phyloP scores from a whole-genome alignment of 2,329 filamentous ascomycete species.

The Coleophoma cylindrospora region DNA sequence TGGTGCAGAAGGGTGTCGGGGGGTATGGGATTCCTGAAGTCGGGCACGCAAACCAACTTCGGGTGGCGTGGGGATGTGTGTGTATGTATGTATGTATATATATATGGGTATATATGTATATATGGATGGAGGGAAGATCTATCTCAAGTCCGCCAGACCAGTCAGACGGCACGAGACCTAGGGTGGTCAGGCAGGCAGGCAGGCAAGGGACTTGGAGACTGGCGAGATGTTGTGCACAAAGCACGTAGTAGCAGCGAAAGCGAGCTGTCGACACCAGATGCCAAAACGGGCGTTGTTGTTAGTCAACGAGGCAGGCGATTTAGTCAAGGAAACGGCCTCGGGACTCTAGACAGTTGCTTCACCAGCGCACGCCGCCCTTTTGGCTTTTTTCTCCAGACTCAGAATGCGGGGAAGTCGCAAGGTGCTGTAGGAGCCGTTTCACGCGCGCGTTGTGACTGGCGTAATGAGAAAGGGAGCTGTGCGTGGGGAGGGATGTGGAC shows the following conservation, averaged over 20 bases:
- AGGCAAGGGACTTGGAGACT: background rate
- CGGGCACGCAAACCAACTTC: too few species aligned
- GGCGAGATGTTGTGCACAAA: background rate
- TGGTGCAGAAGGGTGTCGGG: background rate
- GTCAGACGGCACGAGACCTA: too few species aligned
- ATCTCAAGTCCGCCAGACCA: too few species aligned
- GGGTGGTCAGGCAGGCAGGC: background rate
- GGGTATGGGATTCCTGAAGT: too few species aligned
- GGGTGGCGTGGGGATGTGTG: background rate
- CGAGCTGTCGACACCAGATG: background rate
- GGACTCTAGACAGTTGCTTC: too few species aligned
- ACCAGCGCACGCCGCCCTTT: background rate
- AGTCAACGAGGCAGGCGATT: constrained; percentile 12
- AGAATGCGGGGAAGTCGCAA: constrained; percentile 1
- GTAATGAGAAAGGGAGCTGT: too few species aligned
- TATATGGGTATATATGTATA: too few species aligned
- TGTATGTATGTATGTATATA: too few species aligned
- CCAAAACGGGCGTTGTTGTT: constrained; percentile 7
- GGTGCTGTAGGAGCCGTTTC: background rate
- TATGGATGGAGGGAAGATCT: background rate
- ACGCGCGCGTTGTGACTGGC: background rate
- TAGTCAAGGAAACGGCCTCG: constrained; percentile 13
- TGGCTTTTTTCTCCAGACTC: background rate
- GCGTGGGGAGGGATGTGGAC: too few species aligned
- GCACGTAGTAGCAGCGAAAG: background rate